Percentiles rank a stretch among this genome's conserved stretches.
phyloP scores from a whole-genome alignment of 1,139 yeast genomes.

The Saccharomycopsis crataegensis region DNA sequence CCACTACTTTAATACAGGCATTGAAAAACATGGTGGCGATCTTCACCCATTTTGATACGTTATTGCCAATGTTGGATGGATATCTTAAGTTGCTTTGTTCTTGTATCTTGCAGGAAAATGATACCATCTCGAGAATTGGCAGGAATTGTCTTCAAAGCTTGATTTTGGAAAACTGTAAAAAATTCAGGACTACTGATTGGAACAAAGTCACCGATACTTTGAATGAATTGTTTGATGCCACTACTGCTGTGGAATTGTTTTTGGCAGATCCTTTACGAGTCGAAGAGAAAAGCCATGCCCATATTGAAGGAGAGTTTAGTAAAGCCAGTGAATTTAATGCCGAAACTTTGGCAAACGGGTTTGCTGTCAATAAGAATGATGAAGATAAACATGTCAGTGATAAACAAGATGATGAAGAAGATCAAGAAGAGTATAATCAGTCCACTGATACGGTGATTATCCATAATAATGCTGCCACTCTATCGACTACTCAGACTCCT shows the following conservation, averaged over 20 bases:
- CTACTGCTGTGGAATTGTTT: constrained; percentile 83
- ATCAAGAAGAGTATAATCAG: neutral
- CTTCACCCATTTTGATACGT: constrained; percentile 67
- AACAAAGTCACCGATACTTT: constrained; percentile 56
- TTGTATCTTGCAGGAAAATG: constrained; percentile 95
- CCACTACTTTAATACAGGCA: constrained; percentile 94
- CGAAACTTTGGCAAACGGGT: neutral
- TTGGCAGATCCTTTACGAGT: constrained; percentile 29
- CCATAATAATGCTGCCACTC: neutral
- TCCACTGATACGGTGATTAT: constrained; percentile 16
- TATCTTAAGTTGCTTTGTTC: constrained; percentile 71
- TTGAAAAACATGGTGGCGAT: constrained; percentile 80
- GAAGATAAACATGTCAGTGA: neutral
- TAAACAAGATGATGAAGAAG: neutral
- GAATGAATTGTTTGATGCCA: constrained; percentile 60
- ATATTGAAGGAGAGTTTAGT: constrained; percentile 5
- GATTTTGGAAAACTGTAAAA: constrained; percentile 63
- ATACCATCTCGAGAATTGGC: constrained; percentile 92
- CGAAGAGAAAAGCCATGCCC: constrained; percentile 6
- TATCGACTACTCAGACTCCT: neutral
- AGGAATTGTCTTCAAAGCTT: constrained; percentile 79
- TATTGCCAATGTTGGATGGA: constrained; percentile 68
- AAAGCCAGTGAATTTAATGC: neutral
- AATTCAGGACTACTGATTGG: constrained; percentile 70
- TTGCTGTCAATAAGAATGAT: neutral